A percentile compares a stretch with the other conserved stretches of the same genome.
These are phyloP conservation scores for Metarhizium album DNA, from an alignment of 2,329 filamentous ascomycete genomes.

Conservation along the genomic window DNA sequence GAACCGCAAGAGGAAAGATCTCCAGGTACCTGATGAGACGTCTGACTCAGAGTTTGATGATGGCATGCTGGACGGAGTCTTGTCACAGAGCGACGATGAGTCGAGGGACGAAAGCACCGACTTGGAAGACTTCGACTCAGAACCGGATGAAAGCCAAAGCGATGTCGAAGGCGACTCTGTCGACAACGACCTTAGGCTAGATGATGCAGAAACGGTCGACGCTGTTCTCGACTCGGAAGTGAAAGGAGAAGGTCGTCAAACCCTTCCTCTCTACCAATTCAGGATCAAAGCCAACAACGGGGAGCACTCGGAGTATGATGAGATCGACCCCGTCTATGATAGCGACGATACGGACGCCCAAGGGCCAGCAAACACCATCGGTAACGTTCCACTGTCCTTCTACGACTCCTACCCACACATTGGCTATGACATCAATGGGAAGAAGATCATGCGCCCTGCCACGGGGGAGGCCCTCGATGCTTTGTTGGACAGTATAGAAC, in stretches of 20 bases:
- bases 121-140: background rate
- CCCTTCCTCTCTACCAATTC: conserved; percentile 30
- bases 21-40: conserved; percentile 43
- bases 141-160: conserved; percentile 1
- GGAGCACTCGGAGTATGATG: conserved; percentile 80
- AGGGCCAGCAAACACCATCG: conserved; percentile 79
- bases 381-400: conserved; percentile 85
- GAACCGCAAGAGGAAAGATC: conserved; percentile 54
- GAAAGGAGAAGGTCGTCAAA: background rate
- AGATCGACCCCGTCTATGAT: conserved; percentile 91
- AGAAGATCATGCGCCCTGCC: conserved; percentile 92
- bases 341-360: conserved; percentile 86
- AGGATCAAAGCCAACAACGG: conserved; percentile 83
- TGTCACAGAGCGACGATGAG: conserved; percentile 37
- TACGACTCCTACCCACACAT: conserved; percentile 98
- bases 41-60: conserved; percentile 41
- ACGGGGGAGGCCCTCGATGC: conserved; percentile 90
- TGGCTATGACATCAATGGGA: conserved; percentile 97
- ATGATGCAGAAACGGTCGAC: background rate
- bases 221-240: background rate
- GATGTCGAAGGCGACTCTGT: conserved; percentile 4
- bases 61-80: conserved; percentile 41
- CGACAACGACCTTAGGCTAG: background rate
- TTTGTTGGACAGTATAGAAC: conserved; percentile 87
- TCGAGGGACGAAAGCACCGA: conserved; percentile 18